Base-by-base conservation (phyloP, 805 yeast species). In the Metschnikowia colocasiae region DNA sequence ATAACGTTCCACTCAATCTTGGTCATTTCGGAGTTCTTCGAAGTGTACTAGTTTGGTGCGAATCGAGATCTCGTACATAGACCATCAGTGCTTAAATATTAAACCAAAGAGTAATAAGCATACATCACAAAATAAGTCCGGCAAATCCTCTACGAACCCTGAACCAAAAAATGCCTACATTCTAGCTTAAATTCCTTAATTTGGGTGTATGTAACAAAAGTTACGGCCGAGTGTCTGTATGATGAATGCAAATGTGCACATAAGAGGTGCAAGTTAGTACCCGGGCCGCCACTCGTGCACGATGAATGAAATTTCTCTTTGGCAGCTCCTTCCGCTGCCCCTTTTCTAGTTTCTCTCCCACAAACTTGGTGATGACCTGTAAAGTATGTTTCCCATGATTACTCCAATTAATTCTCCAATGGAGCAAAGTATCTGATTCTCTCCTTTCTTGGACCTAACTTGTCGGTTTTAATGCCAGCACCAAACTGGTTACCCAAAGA, bases 1-100 rank as follows among this genome's bases (percentile, higher is more conserved):
- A 84, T 71, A 13, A 82, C 92, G 61, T 81, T 71, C 58, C 60
- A 62, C 48, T 61, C 66, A 26, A 50, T 49, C 31, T 61, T 54
- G 54, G 60, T 43, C 50, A 50, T 52, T 27, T 6, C 18, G 19
- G 34, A 19, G 42, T 29, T 15, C 23, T 39, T 19, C 25, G 9
- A 19, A 27, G 25, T 18, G 25, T 16, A 13, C 8, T 4, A 6
- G 18, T 22, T 10, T 35, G 39, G 25, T 23, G 41, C 41, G 41
- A 38, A 12, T 13, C 23, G 6, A 22, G n/a, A 22, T 22, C 23
- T 22, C 23, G 6, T 22, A 22, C 23, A 4, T 4, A 22, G 23
- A 22, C n/a, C 23, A 22, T 22, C 23, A 22, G 23, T 22, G 6
- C 18, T 15, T n/a, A n/a, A n/a, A n/a, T n/a, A n/a, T n/a, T n/a